Conservation (phyloP, 2,329 filamentous ascomycete genomes). For the Xylariaceae sp. region DNA sequence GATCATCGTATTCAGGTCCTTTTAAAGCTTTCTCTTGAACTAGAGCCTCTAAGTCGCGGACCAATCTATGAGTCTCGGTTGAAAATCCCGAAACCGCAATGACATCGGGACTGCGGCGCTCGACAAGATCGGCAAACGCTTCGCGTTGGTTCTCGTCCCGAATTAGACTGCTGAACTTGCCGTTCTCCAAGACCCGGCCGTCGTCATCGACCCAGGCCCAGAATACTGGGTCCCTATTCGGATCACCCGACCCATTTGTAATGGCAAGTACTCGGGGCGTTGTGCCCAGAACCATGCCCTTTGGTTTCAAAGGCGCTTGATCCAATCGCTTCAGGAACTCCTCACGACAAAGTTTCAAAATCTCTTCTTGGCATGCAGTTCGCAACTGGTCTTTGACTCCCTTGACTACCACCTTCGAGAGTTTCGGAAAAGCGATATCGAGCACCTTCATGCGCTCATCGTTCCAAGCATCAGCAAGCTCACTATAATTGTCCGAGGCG, state of each 20-base stretch:
- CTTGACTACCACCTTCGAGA: slow-evolving; percentile 80
- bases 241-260: slow-evolving; percentile 77
- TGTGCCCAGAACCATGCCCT: slow-evolving; percentile 85
- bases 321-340: slow-evolving; percentile 87
- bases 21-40: slow-evolving; percentile 73
- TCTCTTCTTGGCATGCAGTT: slow-evolving; percentile 88
- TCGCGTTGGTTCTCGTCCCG: slow-evolving; percentile 64
- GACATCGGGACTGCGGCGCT: slow-evolving; percentile 80
- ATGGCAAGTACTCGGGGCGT: slow-evolving; percentile 81
- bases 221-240: slow-evolving; percentile 71
- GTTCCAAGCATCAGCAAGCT: slow-evolving; percentile 94
- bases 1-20: slow-evolving; percentile 77
- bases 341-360: slow-evolving; percentile 83
- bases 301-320: slow-evolving; percentile 93
- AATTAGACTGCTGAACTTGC: slow-evolving; percentile 77
- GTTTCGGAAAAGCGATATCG: slow-evolving; percentile 73
- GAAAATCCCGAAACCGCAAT: slow-evolving; percentile 86
- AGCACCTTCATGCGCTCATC: slow-evolving; percentile 79
- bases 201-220: slow-evolving; percentile 95
- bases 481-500: slow-evolving; percentile 91
- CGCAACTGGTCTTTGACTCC: slow-evolving; percentile 93
- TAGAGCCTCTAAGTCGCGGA: slow-evolving; percentile 75
- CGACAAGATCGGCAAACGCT: slow-evolving; percentile 73
- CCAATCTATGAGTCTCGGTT: slow-evolving; percentile 78
- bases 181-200: slow-evolving; percentile 81